Percentiles rank a stretch among this genome's conserved stretches.
These are phyloP conservation scores for Ascochyta koolunga DNA, from an alignment of 2,329 filamentous ascomycete genomes.

Conservation along the genomic window DNA sequence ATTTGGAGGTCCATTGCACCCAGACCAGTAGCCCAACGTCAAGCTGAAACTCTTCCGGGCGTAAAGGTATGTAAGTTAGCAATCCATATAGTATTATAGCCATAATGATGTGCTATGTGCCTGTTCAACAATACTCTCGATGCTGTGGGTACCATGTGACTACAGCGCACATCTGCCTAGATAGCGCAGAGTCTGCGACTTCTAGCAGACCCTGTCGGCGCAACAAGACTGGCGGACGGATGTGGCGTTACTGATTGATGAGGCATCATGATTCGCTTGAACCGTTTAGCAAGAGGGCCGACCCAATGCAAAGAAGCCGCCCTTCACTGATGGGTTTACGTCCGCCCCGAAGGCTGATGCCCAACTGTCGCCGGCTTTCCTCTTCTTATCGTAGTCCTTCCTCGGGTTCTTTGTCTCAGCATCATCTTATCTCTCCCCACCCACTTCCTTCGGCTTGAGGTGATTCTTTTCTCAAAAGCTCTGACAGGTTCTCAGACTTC, in stretches of 20 bases:
- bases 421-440: neutral
- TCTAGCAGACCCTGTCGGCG: neutral
- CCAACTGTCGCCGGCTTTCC: neutral
- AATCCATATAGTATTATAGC: neutral
- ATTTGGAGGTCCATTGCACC: no score
- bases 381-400: neutral
- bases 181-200: conserved; percentile 12
- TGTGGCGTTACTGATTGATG: neutral
- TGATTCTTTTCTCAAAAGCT: neutral
- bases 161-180: conserved; percentile 16
- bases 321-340: neutral
- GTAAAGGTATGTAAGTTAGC: neutral
- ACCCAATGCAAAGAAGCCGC: neutral
- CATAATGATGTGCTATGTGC: neutral
- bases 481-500: neutral
- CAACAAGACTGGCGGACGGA: neutral
- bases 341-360: neutral
- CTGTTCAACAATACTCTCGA: neutral
- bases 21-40: conserved; percentile 1
- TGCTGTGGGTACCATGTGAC: no score
- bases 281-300: neutral
- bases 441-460: neutral
- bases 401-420: neutral
- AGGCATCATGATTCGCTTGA: neutral
- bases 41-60: conserved; percentile 9